Base-by-base conservation (phyloP, 805 yeast genomes). In the Saccharomycopsis oosterbeekiorum region DNA sequence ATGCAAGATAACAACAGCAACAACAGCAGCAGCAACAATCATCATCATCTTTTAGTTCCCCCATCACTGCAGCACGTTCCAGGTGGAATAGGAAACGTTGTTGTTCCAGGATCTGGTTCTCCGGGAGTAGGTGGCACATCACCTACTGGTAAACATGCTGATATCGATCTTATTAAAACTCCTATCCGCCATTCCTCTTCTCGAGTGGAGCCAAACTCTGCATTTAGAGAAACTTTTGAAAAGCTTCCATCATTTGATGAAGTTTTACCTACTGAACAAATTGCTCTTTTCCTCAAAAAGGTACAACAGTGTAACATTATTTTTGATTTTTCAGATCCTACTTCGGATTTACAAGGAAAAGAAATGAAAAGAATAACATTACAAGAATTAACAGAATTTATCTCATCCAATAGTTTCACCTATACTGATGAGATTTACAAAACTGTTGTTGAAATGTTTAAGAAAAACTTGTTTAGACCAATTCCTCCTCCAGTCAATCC, bases 401-500 rank as follows among this genome's bases (percentile, higher is more conserved):
- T 93, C 59, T 83, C 91, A 43, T 84, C 88, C 54, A 87, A 88
- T 66, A 80, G 96, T 67, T 85, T 93, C 74, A 82, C 87, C 34
- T 89, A 88, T 71, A 88, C 97, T 19, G 97, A 91, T 65, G 94
- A 87, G 67, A 88, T 93, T 86, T 94, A 94, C 73, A 80, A 80
- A 59, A 89, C 86, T 68, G 96, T 93, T 60, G 91, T 92, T 51
- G 81, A 81, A 24, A 93, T 94, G 97, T 94, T 92, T 74, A 86
- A 84, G 68, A 82, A 80, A 62, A 94, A 94, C 74, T 79, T 94
- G 60, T 92, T 94, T 74, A 83, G 99, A 70, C 97, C 98, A 39
- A 90, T 94, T 57, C 98, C 99, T 2, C 99, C 99, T 1, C 97
- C 98, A 0, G 97, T 92, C 42, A 94, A 94, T 71, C 98, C 98